A percentile compares a stretch with the other conserved stretches of the same genome.
Conservation (phyloP, 768 basidiomycete species). For the Serendipita sp. region DNA sequence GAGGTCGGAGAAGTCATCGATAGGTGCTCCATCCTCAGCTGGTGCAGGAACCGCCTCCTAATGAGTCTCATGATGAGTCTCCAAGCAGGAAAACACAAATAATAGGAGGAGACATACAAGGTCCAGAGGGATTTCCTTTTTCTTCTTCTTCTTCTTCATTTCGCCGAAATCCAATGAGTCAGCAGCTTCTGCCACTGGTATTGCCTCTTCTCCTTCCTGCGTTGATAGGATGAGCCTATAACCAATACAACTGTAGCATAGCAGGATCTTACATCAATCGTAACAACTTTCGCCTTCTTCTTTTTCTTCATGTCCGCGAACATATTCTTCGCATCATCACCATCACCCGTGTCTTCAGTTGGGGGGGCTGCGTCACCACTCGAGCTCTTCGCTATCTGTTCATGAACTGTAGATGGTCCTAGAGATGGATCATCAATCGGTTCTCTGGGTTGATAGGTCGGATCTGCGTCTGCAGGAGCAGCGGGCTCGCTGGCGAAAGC, state of each 20-base stretch:
- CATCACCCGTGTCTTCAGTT: slow-evolving; percentile 27
- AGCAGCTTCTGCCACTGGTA: slow-evolving; percentile 21
- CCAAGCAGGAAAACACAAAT: not conserved
- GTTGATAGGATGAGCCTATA: not conserved
- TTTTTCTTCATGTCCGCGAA: slow-evolving; percentile 75
- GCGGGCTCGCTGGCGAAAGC: slow-evolving; percentile 74
- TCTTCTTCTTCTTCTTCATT: slow-evolving; percentile 89
- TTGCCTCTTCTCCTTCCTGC: slow-evolving; percentile 13
- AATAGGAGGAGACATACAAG: not conserved
- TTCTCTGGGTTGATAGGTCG: slow-evolving; percentile 59
- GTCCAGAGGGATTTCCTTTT: slow-evolving; percentile 22
- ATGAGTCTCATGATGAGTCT: not conserved
- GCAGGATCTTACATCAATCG: slow-evolving; percentile 23
- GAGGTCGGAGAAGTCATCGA: slow-evolving; percentile 15
- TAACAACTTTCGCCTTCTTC: slow-evolving; percentile 86
- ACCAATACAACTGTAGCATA: not conserved
- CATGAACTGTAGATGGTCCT: slow-evolving; percentile 57
- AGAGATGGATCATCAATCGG: slow-evolving; percentile 63
- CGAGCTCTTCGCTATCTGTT: slow-evolving; percentile 45
- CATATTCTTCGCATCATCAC: slow-evolving; percentile 67
- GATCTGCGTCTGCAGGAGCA: slow-evolving; percentile 57
- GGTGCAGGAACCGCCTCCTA: slow-evolving; percentile 10
- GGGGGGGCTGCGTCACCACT: slow-evolving; percentile 13
- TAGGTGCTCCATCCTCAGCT: slow-evolving; percentile 10
- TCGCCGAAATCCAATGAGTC: slow-evolving; percentile 91